These are phyloP conservation scores for Naganishia sp. DNA, from an alignment of 1,284 basidiomycete species.

Conservation along the genomic window DNA sequence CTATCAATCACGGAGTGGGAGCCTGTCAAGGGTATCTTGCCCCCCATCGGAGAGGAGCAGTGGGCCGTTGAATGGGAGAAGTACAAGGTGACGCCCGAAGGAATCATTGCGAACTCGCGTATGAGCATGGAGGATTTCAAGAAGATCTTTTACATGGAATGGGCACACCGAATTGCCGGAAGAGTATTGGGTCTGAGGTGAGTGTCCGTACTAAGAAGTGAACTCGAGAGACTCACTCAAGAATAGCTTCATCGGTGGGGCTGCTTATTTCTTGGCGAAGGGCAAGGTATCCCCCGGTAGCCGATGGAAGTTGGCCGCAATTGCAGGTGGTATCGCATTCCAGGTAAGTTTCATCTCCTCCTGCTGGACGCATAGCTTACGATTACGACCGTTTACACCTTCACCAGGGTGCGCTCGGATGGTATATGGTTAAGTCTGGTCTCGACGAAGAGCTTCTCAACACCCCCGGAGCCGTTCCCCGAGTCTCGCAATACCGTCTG, in stretches of 20 bases:
- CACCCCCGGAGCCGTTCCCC: slow-evolving; percentile 78
- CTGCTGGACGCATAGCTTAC: too few relatives aligned
- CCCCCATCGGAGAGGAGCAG: slow-evolving; percentile 72
- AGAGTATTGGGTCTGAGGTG: slow-evolving; percentile 74
- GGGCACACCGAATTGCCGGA: slow-evolving; percentile 91
- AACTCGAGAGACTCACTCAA: neutral
- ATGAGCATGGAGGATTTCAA: slow-evolving; percentile 92
- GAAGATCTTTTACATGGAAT: slow-evolving; percentile 98
- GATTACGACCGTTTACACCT: too few relatives aligned
- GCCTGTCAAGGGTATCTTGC: slow-evolving; percentile 84
- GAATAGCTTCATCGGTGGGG: slow-evolving; percentile 72
- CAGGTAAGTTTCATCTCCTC: slow-evolving; percentile 44
- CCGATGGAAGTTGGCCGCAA: slow-evolving; percentile 65
- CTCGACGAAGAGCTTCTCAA: slow-evolving; percentile 79
- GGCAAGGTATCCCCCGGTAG: slow-evolving; percentile 67
- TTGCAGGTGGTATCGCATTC: slow-evolving; percentile 78
- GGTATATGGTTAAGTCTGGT: slow-evolving; percentile 99
- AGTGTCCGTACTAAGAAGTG: slow-evolving; percentile 30
- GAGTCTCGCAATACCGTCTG: slow-evolving; percentile 94
- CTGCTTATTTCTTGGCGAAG: slow-evolving; percentile 73
- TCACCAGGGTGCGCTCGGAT: slow-evolving; percentile 80
- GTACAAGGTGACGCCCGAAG: slow-evolving; percentile 94
- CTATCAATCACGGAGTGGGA: slow-evolving; percentile 98
- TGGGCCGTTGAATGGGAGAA: slow-evolving; percentile 94
- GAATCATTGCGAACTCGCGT: slow-evolving; percentile 82